Percentiles rank a stretch among this genome's conserved stretches.
These are phyloP conservation scores for Neofusicoccum sp. DNA, from an alignment of 2,329 filamentous ascomycete genomes.

Conservation along the genomic window DNA sequence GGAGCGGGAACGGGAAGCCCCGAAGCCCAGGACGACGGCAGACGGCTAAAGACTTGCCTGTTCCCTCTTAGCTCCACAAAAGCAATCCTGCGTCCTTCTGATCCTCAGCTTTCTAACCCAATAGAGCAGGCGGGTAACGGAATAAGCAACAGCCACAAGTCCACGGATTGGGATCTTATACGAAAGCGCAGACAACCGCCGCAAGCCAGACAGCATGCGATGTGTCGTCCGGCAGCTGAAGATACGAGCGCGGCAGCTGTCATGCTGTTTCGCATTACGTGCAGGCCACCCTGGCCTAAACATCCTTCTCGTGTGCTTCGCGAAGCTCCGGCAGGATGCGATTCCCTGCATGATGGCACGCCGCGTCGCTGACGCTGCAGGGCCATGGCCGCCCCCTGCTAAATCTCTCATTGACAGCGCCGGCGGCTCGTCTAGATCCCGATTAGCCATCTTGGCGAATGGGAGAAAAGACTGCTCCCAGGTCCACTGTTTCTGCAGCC, in stretches of 20 bases:
- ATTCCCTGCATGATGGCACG: neutral
- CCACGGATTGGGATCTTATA: too few species aligned
- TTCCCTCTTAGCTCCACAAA: neutral
- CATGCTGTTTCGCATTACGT: neutral
- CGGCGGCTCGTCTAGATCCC: neutral
- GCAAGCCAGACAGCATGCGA: too few species aligned
- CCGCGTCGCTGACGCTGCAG: neutral
- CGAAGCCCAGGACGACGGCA: neutral
- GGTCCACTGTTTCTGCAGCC: neutral
- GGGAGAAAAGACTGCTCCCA: neutral
- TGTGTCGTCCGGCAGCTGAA: too few species aligned
- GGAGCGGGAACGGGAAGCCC: neutral
- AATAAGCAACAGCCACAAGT: neutral
- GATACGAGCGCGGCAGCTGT: too few species aligned
- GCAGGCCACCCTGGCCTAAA: neutral
- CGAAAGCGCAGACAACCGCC: too few species aligned
- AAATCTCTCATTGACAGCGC: neutral
- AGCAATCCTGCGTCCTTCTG: neutral
- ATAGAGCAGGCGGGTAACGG: neutral
- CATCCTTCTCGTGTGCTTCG: neutral
- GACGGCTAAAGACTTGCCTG: neutral
- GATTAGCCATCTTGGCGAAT: neutral
- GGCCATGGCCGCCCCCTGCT: neutral
- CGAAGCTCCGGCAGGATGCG: neutral
- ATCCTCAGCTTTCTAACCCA: neutral